phyloP scores from a whole-genome alignment of 768 basidiomycete genomes.

The Mycena epipterygia region DNA sequence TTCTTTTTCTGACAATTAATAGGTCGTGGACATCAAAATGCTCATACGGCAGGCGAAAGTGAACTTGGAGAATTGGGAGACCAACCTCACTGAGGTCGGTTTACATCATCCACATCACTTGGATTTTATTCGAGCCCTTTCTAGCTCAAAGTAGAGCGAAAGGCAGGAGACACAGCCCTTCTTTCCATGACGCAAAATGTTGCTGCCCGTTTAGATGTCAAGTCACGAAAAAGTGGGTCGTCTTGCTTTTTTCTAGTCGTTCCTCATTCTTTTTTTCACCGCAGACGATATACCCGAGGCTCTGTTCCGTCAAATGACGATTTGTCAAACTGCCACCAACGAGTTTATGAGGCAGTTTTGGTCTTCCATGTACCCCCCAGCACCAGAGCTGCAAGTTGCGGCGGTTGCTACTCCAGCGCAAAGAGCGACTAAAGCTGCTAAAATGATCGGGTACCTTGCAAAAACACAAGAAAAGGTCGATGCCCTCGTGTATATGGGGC shows the following conservation, averaged over 20 bases:
- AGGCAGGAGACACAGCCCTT: slow-evolving; percentile 77
- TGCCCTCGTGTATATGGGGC: slow-evolving; percentile 76
- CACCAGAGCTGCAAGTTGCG: slow-evolving; percentile 66
- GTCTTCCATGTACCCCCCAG: slow-evolving; percentile 86
- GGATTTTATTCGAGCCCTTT: not conserved
- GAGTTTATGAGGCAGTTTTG: slow-evolving; percentile 98
- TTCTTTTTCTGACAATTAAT: slow-evolving; percentile 9
- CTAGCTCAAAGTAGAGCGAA: slow-evolving; percentile 78
- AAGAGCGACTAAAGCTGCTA: slow-evolving; percentile 81
- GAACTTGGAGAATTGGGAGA: slow-evolving; percentile 70
- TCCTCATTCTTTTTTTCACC: slow-evolving; percentile 4
- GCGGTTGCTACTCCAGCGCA: slow-evolving; percentile 72
- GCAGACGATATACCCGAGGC: slow-evolving; percentile 85
- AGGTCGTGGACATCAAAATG: slow-evolving; percentile 62
- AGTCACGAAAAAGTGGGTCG: slow-evolving; percentile 71
- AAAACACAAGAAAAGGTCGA: slow-evolving; percentile 88
- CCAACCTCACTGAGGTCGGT: slow-evolving; percentile 68
- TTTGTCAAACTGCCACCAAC: slow-evolving; percentile 93
- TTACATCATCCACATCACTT: not conserved
- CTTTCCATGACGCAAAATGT: slow-evolving; percentile 86
- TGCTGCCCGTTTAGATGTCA: slow-evolving; percentile 75
- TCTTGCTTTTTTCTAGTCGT: not conserved
- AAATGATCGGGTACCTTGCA: slow-evolving; percentile 88
- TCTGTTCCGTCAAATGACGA: slow-evolving; percentile 86
- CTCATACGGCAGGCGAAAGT: slow-evolving; percentile 63